Evolutionary conservation across 192 early-diverging fungal genomes (phyloP).

Genomic region (Geranomyces variabilis): DNA sequence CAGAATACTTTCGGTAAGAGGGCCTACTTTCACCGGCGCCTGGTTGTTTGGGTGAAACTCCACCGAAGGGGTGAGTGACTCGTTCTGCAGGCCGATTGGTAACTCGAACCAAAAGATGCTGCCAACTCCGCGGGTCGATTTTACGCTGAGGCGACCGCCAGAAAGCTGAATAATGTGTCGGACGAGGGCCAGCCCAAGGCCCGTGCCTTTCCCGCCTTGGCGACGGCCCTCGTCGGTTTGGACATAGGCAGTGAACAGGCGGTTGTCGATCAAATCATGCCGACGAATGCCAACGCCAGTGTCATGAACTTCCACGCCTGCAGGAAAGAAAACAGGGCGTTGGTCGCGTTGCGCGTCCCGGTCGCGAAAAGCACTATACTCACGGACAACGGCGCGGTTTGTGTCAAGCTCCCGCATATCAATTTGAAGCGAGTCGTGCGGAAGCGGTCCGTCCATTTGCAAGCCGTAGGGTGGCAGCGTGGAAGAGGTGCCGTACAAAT

Average conservation of each 20-base stretch:
- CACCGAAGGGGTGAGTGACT: neutral
- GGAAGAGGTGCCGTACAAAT: neutral
- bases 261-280: constrained; percentile 27
- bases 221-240: constrained; percentile 36
- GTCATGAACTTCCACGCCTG: constrained; percentile 34
- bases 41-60: neutral
- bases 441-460: too few relatives aligned
- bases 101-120: constrained; percentile 32
- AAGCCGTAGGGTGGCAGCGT: too few relatives aligned
- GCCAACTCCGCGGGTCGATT: constrained; percentile 13
- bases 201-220: constrained; percentile 35
- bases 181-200: constrained; percentile 28
- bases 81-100: constrained; percentile 13
- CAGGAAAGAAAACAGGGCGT: too few relatives aligned
- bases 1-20: too few relatives aligned
- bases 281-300: constrained; percentile 25
- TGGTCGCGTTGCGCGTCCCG: too few relatives aligned
- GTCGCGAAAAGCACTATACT: too few relatives aligned
- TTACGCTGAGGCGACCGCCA: constrained; percentile 25
- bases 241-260: constrained; percentile 31
- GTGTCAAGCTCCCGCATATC: too few relatives aligned
- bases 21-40: too few relatives aligned
- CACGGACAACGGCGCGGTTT: too few relatives aligned
- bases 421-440: too few relatives aligned
- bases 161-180: constrained; percentile 32